Conservation (phyloP, 139 green algal genomes). For the Chlorella vulgaris region DNA sequence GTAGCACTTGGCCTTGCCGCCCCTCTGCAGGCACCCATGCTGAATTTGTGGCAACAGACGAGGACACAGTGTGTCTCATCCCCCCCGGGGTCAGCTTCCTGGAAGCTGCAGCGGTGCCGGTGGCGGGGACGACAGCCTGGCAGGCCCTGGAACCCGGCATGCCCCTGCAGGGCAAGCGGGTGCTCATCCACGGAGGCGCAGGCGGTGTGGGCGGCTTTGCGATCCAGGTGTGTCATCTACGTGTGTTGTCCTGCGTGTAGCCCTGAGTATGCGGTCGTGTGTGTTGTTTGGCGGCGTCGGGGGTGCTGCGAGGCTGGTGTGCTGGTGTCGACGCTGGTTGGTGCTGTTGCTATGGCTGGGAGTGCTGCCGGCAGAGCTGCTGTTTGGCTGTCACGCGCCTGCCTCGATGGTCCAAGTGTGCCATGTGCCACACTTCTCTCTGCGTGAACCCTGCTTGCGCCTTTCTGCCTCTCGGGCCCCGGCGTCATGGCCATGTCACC, state of each 20-base stretch:
- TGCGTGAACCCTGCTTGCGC: too few relatives aligned
- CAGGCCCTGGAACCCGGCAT: constrained; percentile 41
- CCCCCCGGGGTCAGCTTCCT: constrained; percentile 23
- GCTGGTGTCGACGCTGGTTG: not conserved
- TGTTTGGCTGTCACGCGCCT: too few relatives aligned
- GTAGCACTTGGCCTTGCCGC: too few relatives aligned
- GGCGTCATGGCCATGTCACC: too few relatives aligned
- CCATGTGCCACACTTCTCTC: too few relatives aligned
- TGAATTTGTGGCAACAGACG: constrained; percentile 7
- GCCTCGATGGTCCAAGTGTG: too few relatives aligned
- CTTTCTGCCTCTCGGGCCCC: too few relatives aligned
- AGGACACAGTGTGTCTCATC: constrained; percentile 15
- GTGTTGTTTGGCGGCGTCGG: not conserved
- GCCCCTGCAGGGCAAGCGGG: constrained; percentile 37
- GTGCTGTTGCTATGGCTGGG: too few relatives aligned
- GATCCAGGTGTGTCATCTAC: constrained; percentile 20
- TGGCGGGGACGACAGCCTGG: constrained; percentile 48
- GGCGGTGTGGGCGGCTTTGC: constrained; percentile 51
- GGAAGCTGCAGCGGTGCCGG: constrained; percentile 42
- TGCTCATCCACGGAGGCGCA: constrained; percentile 49
- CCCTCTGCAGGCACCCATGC: constrained; percentile 2
- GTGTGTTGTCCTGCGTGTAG: not conserved
- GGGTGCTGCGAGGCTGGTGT: too few relatives aligned
- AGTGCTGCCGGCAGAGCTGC: too few relatives aligned
- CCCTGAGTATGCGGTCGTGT: not conserved